Conservation (phyloP, 139 green algal species). For the Pedinophyceae sp. region DNA sequence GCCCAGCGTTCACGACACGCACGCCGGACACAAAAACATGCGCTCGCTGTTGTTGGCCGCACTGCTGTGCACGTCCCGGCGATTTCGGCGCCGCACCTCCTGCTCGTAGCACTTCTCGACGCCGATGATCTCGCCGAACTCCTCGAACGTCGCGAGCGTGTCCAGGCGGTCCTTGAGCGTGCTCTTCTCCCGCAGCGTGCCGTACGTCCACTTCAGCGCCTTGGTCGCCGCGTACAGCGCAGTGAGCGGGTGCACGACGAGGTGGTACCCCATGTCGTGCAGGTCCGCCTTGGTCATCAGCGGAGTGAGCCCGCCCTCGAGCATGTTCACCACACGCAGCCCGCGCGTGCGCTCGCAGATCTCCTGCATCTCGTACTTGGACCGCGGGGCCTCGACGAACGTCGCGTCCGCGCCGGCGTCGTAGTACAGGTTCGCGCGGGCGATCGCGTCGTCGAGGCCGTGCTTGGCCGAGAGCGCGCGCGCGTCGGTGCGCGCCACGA, state of each 20-base stretch:
- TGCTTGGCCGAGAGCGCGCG: slow-evolving; percentile 15
- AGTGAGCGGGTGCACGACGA: slow-evolving; percentile 43
- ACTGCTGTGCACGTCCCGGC: too few relatives aligned
- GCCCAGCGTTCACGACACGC: too few relatives aligned
- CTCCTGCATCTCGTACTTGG: slow-evolving; percentile 40
- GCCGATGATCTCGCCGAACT: slow-evolving; percentile 42
- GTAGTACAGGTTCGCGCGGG: slow-evolving; percentile 46
- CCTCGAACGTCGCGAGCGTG: slow-evolving; percentile 24
- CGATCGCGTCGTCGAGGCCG: slow-evolving; percentile 29
- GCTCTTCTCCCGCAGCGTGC: slow-evolving; percentile 18
- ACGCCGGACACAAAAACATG: too few relatives aligned
- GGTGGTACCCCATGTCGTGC: slow-evolving; percentile 46
- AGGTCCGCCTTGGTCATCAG: slow-evolving; percentile 32
- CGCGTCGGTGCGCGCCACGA: slow-evolving; percentile 53
- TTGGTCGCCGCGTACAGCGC: slow-evolving; percentile 26
- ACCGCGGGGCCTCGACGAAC: slow-evolving; percentile 49
- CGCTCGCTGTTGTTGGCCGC: too few relatives aligned
- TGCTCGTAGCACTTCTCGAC: slow-evolving; percentile 26
- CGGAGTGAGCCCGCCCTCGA: slow-evolving; percentile 53
- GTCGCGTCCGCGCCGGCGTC: slow-evolving; percentile 54
- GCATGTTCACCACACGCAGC: slow-evolving; percentile 45
- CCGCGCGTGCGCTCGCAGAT: slow-evolving; percentile 22
- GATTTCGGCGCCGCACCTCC: too few relatives aligned
- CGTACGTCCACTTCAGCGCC: slow-evolving; percentile 10
- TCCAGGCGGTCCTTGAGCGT: slow-evolving; percentile 27